Base-by-base conservation (phyloP, 2,329 filamentous ascomycete species). In the Pseudogymnoascus sp. region DNA sequence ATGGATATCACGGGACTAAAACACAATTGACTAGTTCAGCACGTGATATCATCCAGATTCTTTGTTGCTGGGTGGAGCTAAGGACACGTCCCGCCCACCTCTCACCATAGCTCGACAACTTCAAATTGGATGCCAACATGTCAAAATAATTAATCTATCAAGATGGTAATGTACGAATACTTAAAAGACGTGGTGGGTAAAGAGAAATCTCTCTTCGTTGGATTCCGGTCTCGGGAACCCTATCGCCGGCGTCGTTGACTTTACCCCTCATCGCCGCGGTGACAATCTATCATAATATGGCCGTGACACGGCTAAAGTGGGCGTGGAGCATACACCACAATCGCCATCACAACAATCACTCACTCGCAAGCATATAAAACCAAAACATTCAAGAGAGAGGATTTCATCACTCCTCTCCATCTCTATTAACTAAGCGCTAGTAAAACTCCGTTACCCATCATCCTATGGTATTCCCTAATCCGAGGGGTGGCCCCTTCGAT, bases 361-460 rank as follows among this genome's bases (percentile, higher is more conserved):
- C 41, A 48, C 41, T 48, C 21, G 15, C 21, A 26, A 1, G 3
- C 21, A n/a, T 4, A 41, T 19, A 15, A 48, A 2, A 28, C 13
- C 39, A 15, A 28, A 18, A 28, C 3, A 10, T 23, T 48, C 41
- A 48, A 48, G 41, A 28, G 28, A 13, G 41, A 48, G 41, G 41
- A 15, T 28, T 18, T 7, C 3, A 28, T 28, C 8, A 15, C 41
- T 48, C 23, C 23, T 1, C 59, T 65, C 34, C 62, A 65, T 57
- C 64, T 67, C 39, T 65, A 63, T 61, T 67, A 65, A 45, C 63
- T 64, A 33, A 64, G 63, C 62, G 62, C 62, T 61, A 55, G 62
- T 63, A 63, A 61, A 61, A 58, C 30, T 30, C 28, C 33, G n/a
- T 55, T 37, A 18, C 10, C 5, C 30, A 15, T 34, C n/a, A n/a